phyloP scores from a whole-genome alignment of 495 filamentous ascomycete genomes.

The Sporormia fimetaria region DNA sequence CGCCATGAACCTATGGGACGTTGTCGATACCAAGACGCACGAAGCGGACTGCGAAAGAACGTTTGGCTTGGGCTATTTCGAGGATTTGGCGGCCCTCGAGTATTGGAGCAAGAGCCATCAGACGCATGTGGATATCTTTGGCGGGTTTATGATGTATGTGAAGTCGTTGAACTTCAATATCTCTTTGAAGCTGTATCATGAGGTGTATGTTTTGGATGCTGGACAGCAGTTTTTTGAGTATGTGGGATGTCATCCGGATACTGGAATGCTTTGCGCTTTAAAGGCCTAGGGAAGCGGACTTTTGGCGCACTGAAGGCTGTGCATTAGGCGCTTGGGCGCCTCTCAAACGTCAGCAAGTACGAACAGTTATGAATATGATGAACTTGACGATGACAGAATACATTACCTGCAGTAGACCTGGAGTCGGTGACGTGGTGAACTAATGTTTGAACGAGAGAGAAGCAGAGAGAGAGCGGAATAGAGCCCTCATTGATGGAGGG shows the following conservation, averaged over 20 bases:
- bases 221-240: constrained; percentile 35
- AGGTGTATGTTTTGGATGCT: constrained; percentile 30
- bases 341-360: too few species aligned
- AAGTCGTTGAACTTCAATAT: constrained; percentile 26
- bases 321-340: too few species aligned
- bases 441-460: too few species aligned
- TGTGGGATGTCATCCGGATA: constrained; percentile 29
- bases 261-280: constrained; percentile 27
- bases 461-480: too few species aligned
- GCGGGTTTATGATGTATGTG: constrained; percentile 29
- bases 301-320: too few species aligned
- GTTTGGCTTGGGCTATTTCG: constrained; percentile 31
- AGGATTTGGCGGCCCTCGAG: constrained; percentile 30
- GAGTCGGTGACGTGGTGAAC: too few species aligned
- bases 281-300: too few species aligned
- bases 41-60: constrained; percentile 26
- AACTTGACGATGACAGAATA: too few species aligned
- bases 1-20: constrained; percentile 28
- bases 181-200: constrained; percentile 30
- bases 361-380: too few species aligned
- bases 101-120: constrained; percentile 30
- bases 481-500: too few species aligned
- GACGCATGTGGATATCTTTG: constrained; percentile 31
- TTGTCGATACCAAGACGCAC: constrained; percentile 18
- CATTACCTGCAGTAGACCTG: too few species aligned